Percentiles rank a stretch among this genome's conserved stretches.
phyloP scores from a whole-genome alignment of 257 asterid genomes.

The Galeopsis tetrahit region DNA sequence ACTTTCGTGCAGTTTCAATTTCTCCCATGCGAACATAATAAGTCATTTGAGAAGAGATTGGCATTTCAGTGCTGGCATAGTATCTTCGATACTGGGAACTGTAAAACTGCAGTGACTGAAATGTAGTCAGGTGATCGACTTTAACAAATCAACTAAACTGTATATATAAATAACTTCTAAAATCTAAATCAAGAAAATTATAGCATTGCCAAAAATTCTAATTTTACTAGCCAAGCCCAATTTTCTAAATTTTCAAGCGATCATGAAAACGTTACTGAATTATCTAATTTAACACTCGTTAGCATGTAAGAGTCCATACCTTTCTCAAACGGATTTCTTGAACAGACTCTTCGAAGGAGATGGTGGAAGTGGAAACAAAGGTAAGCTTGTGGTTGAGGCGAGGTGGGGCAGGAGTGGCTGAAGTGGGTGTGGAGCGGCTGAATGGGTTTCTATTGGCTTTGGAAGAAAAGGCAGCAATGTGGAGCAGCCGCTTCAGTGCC shows the following conservation, averaged over 20 bases:
- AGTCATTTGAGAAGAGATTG: conserved; percentile 57
- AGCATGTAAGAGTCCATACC: conserved; percentile 38
- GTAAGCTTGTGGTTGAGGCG: too few relatives aligned
- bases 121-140: conserved; percentile 14
- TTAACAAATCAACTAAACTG: not conserved
- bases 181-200: not conserved
- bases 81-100: conserved; percentile 37
- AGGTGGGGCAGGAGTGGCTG: too few relatives aligned
- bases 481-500: not conserved
- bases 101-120: conserved; percentile 32
- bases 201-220: not conserved
- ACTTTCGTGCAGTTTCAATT: conserved; percentile 55
- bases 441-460: too few relatives aligned
- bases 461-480: too few relatives aligned
- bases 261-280: not conserved
- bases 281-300: not conserved
- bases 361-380: not conserved
- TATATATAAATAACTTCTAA: not conserved
- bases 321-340: conserved; percentile 63
- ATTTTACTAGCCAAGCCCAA: not conserved
- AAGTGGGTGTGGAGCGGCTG: too few relatives aligned
- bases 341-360: conserved; percentile 59
- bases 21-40: conserved; percentile 59
- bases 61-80: conserved; percentile 35
- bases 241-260: not conserved